Base-by-base conservation (phyloP, 1,139 yeast species). In the Chernovozyma sophiae-reginae region DNA sequence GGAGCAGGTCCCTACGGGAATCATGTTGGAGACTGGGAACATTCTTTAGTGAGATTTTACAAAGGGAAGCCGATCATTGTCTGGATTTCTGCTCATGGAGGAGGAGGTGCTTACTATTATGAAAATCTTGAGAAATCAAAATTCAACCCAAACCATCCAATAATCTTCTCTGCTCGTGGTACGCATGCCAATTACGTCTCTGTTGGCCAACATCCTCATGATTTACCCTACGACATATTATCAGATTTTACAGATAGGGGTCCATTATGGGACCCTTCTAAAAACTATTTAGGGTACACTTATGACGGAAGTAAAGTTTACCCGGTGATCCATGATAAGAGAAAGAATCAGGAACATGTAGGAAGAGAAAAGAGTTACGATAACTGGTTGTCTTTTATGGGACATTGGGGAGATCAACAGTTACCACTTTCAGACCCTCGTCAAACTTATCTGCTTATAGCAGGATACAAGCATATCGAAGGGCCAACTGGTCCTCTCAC, bases 61-160 rank as follows among this genome's bases (percentile, higher is more conserved):
- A 74, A 84, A 4, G 96, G 96, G 0, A 64, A 71, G 43, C 97
- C 98, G 0, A 71, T 81, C n/a, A 75, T 84, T 40, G 79, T 90
- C n/a, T 92, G 97, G 97, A 86, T 92, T 95, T 84, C 95, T 23
- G 97, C 97, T 1, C 98, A 92, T 60, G 96, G 97, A 1, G 97
- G 97, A 10, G 98, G 98, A 3, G 84, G 90, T 17, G 97, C 96
- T 0, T 92, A 83, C 56, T 72, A 73, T 46, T 90, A 80, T 55
- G 69, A 75, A 19, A 84, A 87, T 22, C 62, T 89, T 43, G 96
- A 89, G 52, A 85, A 83, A 52, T 73, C 74, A 40, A 78, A 76
- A 37, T 44, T 60, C 11, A 68, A 68, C 35, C 53, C 61, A 3
- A 63, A 49, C 37, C 74, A 70, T 44, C 97, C 97, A 0, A 73